These are phyloP conservation scores for Mycena epipterygia DNA, from an alignment of 768 basidiomycete species.

Conservation along the genomic window DNA sequence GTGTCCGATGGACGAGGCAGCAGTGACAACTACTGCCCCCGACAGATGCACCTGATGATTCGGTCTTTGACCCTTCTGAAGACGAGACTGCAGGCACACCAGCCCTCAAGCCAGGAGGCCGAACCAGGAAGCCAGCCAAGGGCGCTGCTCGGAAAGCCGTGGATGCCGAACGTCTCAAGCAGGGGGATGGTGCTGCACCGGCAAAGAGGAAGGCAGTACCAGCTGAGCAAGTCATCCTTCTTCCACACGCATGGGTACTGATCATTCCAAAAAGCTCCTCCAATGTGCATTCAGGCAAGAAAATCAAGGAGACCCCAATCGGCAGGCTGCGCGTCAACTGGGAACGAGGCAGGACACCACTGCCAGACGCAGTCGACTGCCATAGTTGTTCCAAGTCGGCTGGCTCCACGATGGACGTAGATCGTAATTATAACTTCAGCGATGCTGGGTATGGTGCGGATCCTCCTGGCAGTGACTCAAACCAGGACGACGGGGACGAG, in stretches of 20 bases:
- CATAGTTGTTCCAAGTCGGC: neutral
- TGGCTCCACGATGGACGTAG: neutral
- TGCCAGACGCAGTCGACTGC: neutral
- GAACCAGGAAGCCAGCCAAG: too few species aligned
- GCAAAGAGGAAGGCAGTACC: too few species aligned
- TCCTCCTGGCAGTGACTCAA: constrained; percentile 1
- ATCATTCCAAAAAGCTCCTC: neutral
- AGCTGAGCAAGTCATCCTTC: neutral
- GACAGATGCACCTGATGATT: too few species aligned
- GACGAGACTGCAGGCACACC: too few species aligned
- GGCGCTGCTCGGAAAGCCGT: too few species aligned
- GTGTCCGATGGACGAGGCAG: too few species aligned
- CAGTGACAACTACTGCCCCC: too few species aligned
- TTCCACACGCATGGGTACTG: neutral
- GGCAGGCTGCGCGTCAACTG: neutral
- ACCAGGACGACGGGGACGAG: constrained; percentile 7
- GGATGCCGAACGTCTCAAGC: too few species aligned
- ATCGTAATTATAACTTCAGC: neutral
- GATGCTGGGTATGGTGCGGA: neutral
- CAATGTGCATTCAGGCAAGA: neutral
- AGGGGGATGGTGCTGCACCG: too few species aligned
- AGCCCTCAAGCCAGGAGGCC: too few species aligned
- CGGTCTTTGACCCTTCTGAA: too few species aligned
- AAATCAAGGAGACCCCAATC: neutral
- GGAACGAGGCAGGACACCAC: neutral